Conservation (phyloP, 2,329 filamentous ascomycete genomes). For the Emmonsiellopsis sp. region DNA sequence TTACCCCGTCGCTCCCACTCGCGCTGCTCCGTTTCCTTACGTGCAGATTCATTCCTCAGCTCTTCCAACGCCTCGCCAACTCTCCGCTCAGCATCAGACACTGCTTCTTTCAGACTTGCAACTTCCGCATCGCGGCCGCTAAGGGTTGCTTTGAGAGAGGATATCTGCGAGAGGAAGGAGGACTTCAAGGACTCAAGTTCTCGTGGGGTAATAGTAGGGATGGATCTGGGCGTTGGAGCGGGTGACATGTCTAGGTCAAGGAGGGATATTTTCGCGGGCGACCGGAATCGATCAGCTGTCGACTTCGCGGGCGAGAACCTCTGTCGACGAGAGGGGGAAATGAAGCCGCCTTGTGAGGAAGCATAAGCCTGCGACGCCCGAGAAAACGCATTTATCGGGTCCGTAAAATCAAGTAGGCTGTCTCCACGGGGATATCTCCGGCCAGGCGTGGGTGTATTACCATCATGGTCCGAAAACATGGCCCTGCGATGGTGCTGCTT, state of each 20-base stretch:
- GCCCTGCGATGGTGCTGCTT: slow-evolving; percentile 23
- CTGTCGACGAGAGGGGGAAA: slow-evolving; percentile 29
- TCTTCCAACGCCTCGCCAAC: slow-evolving; percentile 80
- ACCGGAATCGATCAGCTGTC: slow-evolving; percentile 26
- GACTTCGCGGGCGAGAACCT: slow-evolving; percentile 35
- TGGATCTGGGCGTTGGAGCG: slow-evolving; percentile 79
- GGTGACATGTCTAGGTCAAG: slow-evolving; percentile 93
- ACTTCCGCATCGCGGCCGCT: slow-evolving; percentile 92
- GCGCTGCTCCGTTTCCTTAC: slow-evolving; percentile 68
- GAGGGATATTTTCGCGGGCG: slow-evolving; percentile 54
- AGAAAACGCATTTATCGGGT: slow-evolving; percentile 55
- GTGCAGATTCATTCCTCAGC: slow-evolving; percentile 64
- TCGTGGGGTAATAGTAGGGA: slow-evolving; percentile 82
- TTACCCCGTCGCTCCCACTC: slow-evolving; percentile 76
- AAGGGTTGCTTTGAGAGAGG: slow-evolving; percentile 82
- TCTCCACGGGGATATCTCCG: slow-evolving; percentile 37
- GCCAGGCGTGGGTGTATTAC: slow-evolving; percentile 41
- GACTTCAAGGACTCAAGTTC: slow-evolving; percentile 92
- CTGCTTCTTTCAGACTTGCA: slow-evolving; percentile 72
- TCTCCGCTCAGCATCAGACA: slow-evolving; percentile 83
- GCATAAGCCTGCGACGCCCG: slow-evolving; percentile 40
- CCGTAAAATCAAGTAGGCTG: slow-evolving; percentile 78
- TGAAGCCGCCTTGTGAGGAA: slow-evolving; percentile 23
- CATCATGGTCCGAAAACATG: slow-evolving; percentile 19
- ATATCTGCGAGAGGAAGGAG: slow-evolving; percentile 82